phyloP scores from a whole-genome alignment of 1,284 basidiomycete species.

The Cryptococcus sp. region DNA sequence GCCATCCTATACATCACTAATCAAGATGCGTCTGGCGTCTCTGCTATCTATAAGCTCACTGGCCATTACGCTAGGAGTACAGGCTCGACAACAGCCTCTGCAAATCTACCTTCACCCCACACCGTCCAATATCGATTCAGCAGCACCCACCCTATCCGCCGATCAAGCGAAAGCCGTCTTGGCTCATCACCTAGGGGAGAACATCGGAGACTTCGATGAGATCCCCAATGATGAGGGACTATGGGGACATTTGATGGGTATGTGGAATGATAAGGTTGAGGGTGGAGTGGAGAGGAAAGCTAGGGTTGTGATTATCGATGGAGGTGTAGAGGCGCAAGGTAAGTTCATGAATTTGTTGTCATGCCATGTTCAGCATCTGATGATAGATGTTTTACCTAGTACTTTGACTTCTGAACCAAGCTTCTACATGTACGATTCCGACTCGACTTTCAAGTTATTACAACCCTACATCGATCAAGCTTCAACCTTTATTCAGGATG shows the following conservation, averaged over 20 bases:
- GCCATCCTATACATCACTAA: not conserved
- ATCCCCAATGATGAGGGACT: conserved; percentile 36
- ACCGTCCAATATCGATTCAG: conserved; percentile 17
- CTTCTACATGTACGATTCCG: conserved; percentile 35
- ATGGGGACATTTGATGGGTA: conserved; percentile 40
- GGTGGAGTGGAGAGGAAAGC: conserved; percentile 18
- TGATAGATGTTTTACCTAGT: conserved; percentile 34
- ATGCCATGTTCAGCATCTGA: not conserved
- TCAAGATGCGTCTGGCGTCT: not conserved
- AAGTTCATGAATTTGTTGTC: conserved; percentile 5
- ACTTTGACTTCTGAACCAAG: conserved; percentile 28
- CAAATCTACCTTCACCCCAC: conserved; percentile 47
- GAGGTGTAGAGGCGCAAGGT: conserved; percentile 36
- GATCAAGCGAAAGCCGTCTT: conserved; percentile 46
- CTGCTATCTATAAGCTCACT: not conserved
- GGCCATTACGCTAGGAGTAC: not conserved
- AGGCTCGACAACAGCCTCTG: conserved; percentile 24
- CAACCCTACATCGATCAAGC: conserved; percentile 40
- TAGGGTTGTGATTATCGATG: conserved; percentile 42
- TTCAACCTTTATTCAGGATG: conserved; percentile 25
- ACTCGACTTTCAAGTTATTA: conserved; percentile 25
- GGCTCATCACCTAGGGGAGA: conserved; percentile 43
- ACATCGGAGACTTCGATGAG: conserved; percentile 32
- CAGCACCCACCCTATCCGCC: conserved; percentile 32
- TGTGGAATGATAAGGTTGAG: conserved; percentile 20